Percentiles rank a stretch among this genome's conserved stretches.
These are phyloP conservation scores for Phytophthora lateralis DNA, from an alignment of 352 stramenopile species.

Conservation along the genomic window DNA sequence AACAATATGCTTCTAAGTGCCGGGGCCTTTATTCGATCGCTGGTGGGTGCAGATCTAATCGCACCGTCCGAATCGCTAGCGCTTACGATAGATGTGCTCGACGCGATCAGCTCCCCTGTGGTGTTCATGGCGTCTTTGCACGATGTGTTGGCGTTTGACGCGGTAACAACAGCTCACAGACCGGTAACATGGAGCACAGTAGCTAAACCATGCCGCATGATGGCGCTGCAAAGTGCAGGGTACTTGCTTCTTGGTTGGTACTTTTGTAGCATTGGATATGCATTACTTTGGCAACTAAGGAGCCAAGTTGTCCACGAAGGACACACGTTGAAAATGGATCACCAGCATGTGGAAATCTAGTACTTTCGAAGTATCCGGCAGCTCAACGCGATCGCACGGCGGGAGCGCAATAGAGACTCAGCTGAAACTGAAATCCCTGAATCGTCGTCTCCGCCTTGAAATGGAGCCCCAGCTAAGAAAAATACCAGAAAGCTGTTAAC, in stretches of 20 bases:
- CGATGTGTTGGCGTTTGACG: conserved; percentile 60
- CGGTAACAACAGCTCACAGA: conserved; percentile 36
- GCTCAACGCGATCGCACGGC: too few species aligned
- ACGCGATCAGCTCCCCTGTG: conserved; percentile 65
- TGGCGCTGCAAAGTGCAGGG: conserved; percentile 83
- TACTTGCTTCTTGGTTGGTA: conserved; percentile 94
- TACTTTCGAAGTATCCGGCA: too few species aligned
- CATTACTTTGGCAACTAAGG: too few species aligned
- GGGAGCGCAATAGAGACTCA: too few species aligned
- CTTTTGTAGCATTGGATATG: conserved; percentile 35
- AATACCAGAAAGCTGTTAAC: too few species aligned
- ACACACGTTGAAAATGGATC: too few species aligned
- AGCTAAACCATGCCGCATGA: conserved; percentile 49
- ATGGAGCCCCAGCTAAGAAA: too few species aligned
- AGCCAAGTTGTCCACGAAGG: too few species aligned
- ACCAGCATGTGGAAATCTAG: too few species aligned
- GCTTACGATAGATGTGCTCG: conserved; percentile 42
- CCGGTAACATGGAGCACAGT: conserved; percentile 58
- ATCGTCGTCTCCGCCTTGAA: too few species aligned
- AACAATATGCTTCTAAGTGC: conserved; percentile 37
- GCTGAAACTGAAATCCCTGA: too few species aligned
- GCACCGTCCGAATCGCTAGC: conserved; percentile 40
- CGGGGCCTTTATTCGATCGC: conserved; percentile 55
- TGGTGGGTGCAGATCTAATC: conserved; percentile 57
- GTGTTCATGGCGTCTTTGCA: conserved; percentile 74